Base-by-base conservation (phyloP, 1,284 basidiomycete genomes). In the Anthracocystis panici-leucophaei region DNA sequence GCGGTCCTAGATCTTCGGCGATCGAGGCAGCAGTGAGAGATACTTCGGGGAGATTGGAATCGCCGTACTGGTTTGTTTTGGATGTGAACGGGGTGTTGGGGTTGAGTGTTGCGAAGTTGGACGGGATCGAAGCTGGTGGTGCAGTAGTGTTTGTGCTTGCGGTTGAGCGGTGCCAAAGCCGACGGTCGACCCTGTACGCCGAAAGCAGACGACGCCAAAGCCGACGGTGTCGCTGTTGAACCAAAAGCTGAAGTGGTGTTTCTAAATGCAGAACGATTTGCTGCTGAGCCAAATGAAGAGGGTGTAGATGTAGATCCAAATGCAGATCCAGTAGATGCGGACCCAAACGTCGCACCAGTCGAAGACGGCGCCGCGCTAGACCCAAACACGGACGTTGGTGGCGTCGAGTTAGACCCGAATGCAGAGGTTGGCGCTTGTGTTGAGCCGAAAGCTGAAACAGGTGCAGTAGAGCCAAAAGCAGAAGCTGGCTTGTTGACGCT, bases 1-100 rank as follows among this genome's bases (percentile, higher is more conserved):
- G 58, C 20, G 75, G 56, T 3, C 75, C 76, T 9, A 78, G 54
- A 45, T 78, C 76, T 25, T 78, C 76, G 8, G 63, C 57, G 31
- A 78, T 68, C 11, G 45, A 29, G 1, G 74, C 48, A 2, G 72
- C 40, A 2, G 68, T 64, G 27, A 78, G 65, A 4, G 72, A 62
- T 3, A 72, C 69, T 57, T 71, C 67, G 31, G 71, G 71, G 50
- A 49, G 70, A 54, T 78, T 78, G 12, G 68, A 66, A 14, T 75
- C 74, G 27, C 65, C 57, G 25, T 60, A 64, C 18, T 45, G 41
- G 14, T 60, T 62, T 5, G 38, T 56, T 20, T 57, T 61, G 11
- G 62, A 55, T 14, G 70, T 56, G 40, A 70, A 67, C 0, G 70
- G 70, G 10, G 40, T 35, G 5, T 46, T 44, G 0, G 72, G 63